phyloP scores from a whole-genome alignment of 169 alveolate species.

The Plasmodium malariae region DNA sequence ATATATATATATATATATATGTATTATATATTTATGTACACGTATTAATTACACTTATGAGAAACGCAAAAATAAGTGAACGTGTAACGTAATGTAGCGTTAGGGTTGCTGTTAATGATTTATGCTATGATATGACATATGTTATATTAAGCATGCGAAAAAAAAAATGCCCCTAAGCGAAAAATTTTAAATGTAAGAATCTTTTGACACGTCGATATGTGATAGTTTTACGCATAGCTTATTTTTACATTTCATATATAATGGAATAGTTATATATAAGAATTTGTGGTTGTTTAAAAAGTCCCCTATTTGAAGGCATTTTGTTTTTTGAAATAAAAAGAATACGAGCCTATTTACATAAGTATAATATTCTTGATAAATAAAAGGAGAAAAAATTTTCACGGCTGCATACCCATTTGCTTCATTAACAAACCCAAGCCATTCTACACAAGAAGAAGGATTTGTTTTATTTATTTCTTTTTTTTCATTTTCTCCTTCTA shows the following conservation, averaged over 20 bases:
- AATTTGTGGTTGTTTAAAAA: slow-evolving; percentile 42
- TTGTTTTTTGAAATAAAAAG: slow-evolving; percentile 68
- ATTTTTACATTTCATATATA: slow-evolving; percentile 72
- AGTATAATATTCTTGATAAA: slow-evolving; percentile 67
- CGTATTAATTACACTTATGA: too few relatives aligned
- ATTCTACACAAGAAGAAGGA: slow-evolving; percentile 43
- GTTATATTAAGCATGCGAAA: too few relatives aligned
- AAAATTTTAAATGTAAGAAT: slow-evolving; percentile 33
- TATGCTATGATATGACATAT: too few relatives aligned
- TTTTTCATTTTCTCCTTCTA: slow-evolving; percentile 8
- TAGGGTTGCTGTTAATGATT: too few relatives aligned
- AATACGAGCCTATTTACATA: slow-evolving; percentile 53
- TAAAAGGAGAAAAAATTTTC: slow-evolving; percentile 43
- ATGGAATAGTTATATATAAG: slow-evolving; percentile 20
- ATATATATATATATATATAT: too few relatives aligned
- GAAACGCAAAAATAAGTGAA: too few relatives aligned
- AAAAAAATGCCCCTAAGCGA: too few relatives aligned
- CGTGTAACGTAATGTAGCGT: too few relatives aligned
- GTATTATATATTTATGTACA: too few relatives aligned
- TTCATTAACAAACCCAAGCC: slow-evolving; percentile 70
- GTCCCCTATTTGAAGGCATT: slow-evolving; percentile 19
- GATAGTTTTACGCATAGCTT: slow-evolving; percentile 72
- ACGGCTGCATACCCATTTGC: slow-evolving; percentile 74
- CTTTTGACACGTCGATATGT: slow-evolving; percentile 58
- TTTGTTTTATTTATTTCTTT: slow-evolving; percentile 9